Percentiles rank a stretch among this genome's conserved stretches.
phyloP scores from a whole-genome alignment of 2,329 filamentous ascomycete species.

The Trichophyton benhamiae region DNA sequence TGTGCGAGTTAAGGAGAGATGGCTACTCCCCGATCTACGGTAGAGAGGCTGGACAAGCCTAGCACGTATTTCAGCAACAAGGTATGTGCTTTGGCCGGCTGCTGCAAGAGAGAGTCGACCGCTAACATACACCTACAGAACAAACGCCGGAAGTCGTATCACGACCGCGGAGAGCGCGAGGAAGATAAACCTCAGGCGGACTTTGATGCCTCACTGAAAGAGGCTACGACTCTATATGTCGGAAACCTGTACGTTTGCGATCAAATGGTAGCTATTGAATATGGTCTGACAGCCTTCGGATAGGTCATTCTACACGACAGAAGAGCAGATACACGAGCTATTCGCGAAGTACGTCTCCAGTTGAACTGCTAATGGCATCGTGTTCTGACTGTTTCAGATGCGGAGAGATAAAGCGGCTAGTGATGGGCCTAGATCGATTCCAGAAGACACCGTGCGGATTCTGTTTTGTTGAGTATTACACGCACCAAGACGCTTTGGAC shows the following conservation, averaged over 20 bases:
- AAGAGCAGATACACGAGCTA: constrained; percentile 96
- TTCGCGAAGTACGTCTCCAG: constrained; percentile 58
- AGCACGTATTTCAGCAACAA: constrained; percentile 85
- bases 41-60: constrained; percentile 84
- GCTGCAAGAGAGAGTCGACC: neutral
- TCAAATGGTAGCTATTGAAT: neutral
- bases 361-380: neutral
- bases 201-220: constrained; percentile 63
- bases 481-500: constrained; percentile 88
- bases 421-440: constrained; percentile 96
- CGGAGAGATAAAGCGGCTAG: constrained; percentile 92
- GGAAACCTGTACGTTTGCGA: constrained; percentile 64
- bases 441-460: constrained; percentile 97
- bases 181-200: constrained; percentile 46
- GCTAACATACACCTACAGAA: constrained; percentile 38
- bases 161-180: constrained; percentile 44
- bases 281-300: neutral
- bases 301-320: constrained; percentile 93
- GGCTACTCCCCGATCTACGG: constrained; percentile 43
- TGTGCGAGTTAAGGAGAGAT: neutral
- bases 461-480: constrained; percentile 99
- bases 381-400: constrained; percentile 37
- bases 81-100: constrained; percentile 37
- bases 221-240: constrained; percentile 92
- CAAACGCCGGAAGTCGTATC: constrained; percentile 55